Conservation (phyloP, 371 early-diverging fungal species). For the Mortierella sp. region DNA sequence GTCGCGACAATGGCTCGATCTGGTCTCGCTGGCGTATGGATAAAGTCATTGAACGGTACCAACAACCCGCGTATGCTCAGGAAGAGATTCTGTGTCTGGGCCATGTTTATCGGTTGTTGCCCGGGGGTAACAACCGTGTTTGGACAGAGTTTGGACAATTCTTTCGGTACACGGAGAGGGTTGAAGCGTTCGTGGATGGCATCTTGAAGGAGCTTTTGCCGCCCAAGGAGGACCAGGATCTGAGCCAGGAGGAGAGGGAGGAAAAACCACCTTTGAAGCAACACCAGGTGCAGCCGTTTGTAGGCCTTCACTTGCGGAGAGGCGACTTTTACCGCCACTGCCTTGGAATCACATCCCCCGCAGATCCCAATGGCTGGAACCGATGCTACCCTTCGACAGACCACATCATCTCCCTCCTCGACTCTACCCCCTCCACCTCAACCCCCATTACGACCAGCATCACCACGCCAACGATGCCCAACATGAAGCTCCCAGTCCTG, state of each 20-base stretch:
- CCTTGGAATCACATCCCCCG: conserved; percentile 48
- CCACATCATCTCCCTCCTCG: conserved; percentile 43
- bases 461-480: not conserved
- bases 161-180: conserved; percentile 37
- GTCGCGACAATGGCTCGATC: conserved; percentile 30
- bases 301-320: conserved; percentile 42
- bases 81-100: conserved; percentile 43
- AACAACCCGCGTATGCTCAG: conserved; percentile 30
- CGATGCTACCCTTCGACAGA: conserved; percentile 52
- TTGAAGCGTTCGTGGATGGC: conserved; percentile 38
- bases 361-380: conserved; percentile 57
- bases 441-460: too few relatives aligned
- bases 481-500: conserved; percentile 32
- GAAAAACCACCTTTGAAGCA: not conserved
- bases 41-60: conserved; percentile 52
- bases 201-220: conserved; percentile 27
- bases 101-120: conserved; percentile 47
- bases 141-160: conserved; percentile 54
- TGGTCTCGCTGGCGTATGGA: conserved; percentile 53
- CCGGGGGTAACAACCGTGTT: conserved; percentile 40
- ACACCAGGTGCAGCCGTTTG: conserved; percentile 17
- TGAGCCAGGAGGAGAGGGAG: not conserved
- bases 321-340: conserved; percentile 51
- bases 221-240: conserved; percentile 1
- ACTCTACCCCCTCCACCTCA: not conserved